phyloP scores from a whole-genome alignment of 768 basidiomycete genomes.

The Lactarius evosmus region DNA sequence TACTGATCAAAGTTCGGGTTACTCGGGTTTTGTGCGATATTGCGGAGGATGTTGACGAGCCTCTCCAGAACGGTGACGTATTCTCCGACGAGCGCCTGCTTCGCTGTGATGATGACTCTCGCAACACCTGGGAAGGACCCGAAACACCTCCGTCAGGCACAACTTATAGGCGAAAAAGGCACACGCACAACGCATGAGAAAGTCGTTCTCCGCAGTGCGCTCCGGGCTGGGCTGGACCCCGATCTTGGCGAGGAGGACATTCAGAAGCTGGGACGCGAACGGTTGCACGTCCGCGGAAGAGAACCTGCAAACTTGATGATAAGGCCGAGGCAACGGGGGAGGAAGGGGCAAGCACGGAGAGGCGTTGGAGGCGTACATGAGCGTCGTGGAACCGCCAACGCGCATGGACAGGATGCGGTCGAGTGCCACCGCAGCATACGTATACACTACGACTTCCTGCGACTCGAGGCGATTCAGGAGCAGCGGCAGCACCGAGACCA shows the following conservation, averaged over 20 bases:
- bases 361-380: constrained; percentile 54
- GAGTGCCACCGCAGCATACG: constrained; percentile 97
- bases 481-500: constrained; percentile 85
- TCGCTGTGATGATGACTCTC: constrained; percentile 88
- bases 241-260: constrained; percentile 73
- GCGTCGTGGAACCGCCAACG: constrained; percentile 50
- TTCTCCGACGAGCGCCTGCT: constrained; percentile 66
- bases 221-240: constrained; percentile 78
- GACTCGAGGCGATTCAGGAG: constrained; percentile 80
- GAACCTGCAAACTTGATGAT: constrained; percentile 52
- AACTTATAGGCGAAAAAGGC: constrained; percentile 6
- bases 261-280: constrained; percentile 68
- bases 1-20: constrained; percentile 98
- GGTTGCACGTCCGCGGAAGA: constrained; percentile 83
- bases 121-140: constrained; percentile 63
- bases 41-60: constrained; percentile 78
- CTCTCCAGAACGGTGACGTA: constrained; percentile 65
- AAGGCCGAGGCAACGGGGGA: too few relatives aligned
- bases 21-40: constrained; percentile 92
- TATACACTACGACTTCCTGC: constrained; percentile 87
- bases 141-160: not conserved
- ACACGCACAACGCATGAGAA: constrained; percentile 90
- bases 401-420: constrained; percentile 93
- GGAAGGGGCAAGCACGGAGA: not conserved
- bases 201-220: constrained; percentile 95